phyloP scores from a whole-genome alignment of 2,329 filamentous ascomycete genomes.

The Phyllosticta citriasiana region DNA sequence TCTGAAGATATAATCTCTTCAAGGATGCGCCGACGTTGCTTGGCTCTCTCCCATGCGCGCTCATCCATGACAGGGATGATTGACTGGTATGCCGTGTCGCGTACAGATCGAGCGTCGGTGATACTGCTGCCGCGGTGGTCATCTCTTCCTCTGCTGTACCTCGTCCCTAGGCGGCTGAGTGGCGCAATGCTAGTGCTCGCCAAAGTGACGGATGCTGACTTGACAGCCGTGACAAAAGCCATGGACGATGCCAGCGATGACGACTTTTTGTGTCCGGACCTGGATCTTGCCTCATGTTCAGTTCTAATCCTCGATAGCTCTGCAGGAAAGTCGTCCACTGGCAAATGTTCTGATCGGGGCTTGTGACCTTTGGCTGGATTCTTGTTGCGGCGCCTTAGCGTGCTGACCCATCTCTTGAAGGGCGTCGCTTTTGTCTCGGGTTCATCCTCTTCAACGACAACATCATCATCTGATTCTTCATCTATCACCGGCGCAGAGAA shows the following conservation, averaged over 20 bases:
- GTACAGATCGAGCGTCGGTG: constrained; percentile 51
- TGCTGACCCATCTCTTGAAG: constrained; percentile 66
- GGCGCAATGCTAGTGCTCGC: constrained; percentile 60
- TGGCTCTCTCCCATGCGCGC: constrained; percentile 58
- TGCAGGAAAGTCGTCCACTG: neutral
- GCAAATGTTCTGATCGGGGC: neutral
- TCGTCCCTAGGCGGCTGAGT: constrained; percentile 45
- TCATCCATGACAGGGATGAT: constrained; percentile 44
- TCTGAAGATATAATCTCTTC: constrained; percentile 82
- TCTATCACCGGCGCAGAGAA: neutral
- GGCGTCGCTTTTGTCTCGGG: constrained; percentile 24
- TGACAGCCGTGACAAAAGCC: constrained; percentile 69
- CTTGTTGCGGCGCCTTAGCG: constrained; percentile 49
- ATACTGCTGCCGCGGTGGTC: constrained; percentile 49
- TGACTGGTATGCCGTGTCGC: constrained; percentile 44
- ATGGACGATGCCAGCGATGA: constrained; percentile 63
- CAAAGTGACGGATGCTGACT: constrained; percentile 70
- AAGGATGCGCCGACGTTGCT: constrained; percentile 67
- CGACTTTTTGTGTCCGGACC: constrained; percentile 29
- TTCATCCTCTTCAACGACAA: neutral
- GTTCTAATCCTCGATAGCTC: neutral
- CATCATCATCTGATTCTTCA: neutral
- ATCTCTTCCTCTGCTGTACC: constrained; percentile 34
- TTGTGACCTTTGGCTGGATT: constrained; percentile 26
- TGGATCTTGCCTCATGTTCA: neutral